Base-by-base conservation (phyloP, 805 yeast genomes). In the Wickerhamiella domercqiae region DNA sequence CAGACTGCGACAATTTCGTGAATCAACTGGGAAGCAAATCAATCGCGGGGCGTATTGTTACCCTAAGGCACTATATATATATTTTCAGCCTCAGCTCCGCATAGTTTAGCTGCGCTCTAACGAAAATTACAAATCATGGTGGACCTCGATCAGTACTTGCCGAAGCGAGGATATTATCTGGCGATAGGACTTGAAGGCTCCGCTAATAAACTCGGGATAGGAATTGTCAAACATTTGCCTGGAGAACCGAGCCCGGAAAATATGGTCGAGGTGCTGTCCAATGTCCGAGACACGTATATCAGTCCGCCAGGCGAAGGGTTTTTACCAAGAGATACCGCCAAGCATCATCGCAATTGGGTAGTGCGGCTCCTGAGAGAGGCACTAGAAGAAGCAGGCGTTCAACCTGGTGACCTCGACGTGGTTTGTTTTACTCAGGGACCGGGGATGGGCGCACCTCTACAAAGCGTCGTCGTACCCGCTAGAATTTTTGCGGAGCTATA, bases 241-340 rank as follows among this genome's bases (percentile, higher is more conserved):
- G 90, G 90, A 3, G 69, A 63, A 18, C 60, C 74, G 17, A 59
- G 75, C 0, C 60, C 62, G 3, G 50, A 60, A 1, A 79, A 81
- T 49, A 61, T 73, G 28, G 93, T 94, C 0, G 70, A 68, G 41
- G 79, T 90, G 1, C 63, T 90, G 24, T 63, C 94, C n/a, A 90
- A 90, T 57, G 74, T 90, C 29, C 70, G 99, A 64, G 94, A 90
- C 56, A 90, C 99, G 0, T 90, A 87, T 53, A 66, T 80, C 22
- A 78, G 97, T 1, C 98, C 99, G 6, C 94, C 97, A 1, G 99
- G 99, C 2, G 96, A 90, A 59, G 99, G 98, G 1, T 90, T 90
- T 50, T 59, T 90, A 32, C 99, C 99, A 1, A 61, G 97, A 42
- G 99, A 90, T 52, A 84, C 96, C 0, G 97, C 98, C 3, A 67